phyloP scores from a whole-genome alignment of 2,329 filamentous ascomycete genomes.

The Camptophora hylomeconis region DNA sequence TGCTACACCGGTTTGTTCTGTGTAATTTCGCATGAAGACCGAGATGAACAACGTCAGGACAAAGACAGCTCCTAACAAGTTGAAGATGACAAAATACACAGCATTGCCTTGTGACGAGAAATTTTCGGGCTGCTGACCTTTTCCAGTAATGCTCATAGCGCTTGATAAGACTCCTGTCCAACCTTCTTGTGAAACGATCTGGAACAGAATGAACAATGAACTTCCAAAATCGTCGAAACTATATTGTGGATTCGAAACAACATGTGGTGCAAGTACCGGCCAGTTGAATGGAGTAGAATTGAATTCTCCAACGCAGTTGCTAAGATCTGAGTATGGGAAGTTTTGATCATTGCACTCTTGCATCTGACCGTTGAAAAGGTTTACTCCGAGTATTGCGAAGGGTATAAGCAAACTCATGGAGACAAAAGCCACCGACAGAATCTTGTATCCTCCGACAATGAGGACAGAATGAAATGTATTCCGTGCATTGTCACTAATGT shows the following conservation, averaged over 20 bases:
- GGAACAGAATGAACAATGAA: slow-evolving; percentile 89
- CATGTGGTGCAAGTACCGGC: slow-evolving; percentile 70
- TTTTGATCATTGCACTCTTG: slow-evolving; percentile 65
- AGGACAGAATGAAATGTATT: slow-evolving; percentile 96
- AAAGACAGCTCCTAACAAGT: slow-evolving; percentile 89
- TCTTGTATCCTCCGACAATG: slow-evolving; percentile 86
- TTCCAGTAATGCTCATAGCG: slow-evolving; percentile 67
- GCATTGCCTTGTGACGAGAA: slow-evolving; percentile 70
- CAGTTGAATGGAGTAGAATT: slow-evolving; percentile 66
- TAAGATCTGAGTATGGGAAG: slow-evolving; percentile 29
- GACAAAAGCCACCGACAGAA: slow-evolving; percentile 82
- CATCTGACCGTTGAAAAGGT: slow-evolving; percentile 78
- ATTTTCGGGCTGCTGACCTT: slow-evolving; percentile 56
- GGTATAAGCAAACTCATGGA: slow-evolving; percentile 89
- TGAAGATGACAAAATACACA: slow-evolving; percentile 91
- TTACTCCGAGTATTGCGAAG: slow-evolving; percentile 91
- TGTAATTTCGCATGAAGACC: slow-evolving; percentile 99
- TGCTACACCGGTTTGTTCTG: slow-evolving; percentile 92
- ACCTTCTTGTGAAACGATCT: slow-evolving; percentile 96
- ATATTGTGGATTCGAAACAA: slow-evolving; percentile 69
- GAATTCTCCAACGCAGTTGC: slow-evolving; percentile 76
- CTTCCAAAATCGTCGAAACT: slow-evolving; percentile 93
- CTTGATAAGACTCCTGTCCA: slow-evolving; percentile 90
- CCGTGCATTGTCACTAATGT: slow-evolving; percentile 88
- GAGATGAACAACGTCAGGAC: slow-evolving; percentile 95